Percentiles rank a stretch among this genome's conserved stretches.
Conservation (phyloP, 2,329 filamentous ascomycete genomes). For the Ilyonectria mors-panacis region DNA sequence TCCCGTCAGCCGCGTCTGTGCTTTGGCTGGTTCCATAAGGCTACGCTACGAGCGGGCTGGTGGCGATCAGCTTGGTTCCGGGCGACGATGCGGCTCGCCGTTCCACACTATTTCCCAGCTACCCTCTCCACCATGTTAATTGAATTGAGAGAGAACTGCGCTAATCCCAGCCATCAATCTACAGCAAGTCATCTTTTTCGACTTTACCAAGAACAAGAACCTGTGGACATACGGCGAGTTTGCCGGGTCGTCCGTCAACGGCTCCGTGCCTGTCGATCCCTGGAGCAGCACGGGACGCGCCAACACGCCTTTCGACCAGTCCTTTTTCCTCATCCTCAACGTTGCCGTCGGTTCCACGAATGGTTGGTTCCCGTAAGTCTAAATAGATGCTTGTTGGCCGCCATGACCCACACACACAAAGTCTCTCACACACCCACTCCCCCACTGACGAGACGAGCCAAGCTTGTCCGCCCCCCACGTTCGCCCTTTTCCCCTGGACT, state of each 20-base stretch:
- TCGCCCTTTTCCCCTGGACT: too few relatives aligned
- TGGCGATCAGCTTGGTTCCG: not conserved
- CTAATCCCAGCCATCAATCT: slow-evolving; percentile 18
- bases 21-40: not conserved
- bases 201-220: slow-evolving; percentile 53
- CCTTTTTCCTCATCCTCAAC: slow-evolving; percentile 65
- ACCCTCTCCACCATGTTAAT: slow-evolving; percentile 35
- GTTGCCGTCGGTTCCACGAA: slow-evolving; percentile 64
- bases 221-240: slow-evolving; percentile 57
- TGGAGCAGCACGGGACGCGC: slow-evolving; percentile 56
- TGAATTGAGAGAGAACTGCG: slow-evolving; percentile 7
- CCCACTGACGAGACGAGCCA: not conserved
- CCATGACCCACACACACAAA: not conserved
- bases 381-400: not conserved
- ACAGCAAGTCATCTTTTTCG: slow-evolving; percentile 46
- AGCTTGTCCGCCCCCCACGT: too few relatives aligned
- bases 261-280: slow-evolving; percentile 58
- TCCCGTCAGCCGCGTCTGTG: not conserved
- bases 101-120: slow-evolving; percentile 12
- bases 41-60: not conserved
- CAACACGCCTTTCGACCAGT: slow-evolving; percentile 65
- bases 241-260: slow-evolving; percentile 56
- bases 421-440: not conserved
- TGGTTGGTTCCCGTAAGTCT: slow-evolving; percentile 60
- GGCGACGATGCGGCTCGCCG: too few relatives aligned